Evolutionary conservation across 2,329 filamentous ascomycete genomes (phyloP), one percentile per base, ranked within the genome.

Genomic region (Paracoccidioides brasiliensis): DNA sequence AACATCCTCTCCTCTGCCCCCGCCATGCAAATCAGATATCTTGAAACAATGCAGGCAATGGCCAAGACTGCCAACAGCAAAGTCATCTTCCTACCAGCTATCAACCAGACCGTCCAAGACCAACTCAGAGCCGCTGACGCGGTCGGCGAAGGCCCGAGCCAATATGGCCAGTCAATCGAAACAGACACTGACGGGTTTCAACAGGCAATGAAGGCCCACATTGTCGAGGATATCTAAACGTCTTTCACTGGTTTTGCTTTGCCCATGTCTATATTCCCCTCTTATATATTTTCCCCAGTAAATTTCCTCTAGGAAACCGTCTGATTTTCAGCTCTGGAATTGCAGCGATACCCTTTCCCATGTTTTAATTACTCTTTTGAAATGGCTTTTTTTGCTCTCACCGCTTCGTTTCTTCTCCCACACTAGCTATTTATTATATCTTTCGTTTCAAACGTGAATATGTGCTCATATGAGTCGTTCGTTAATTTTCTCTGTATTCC

Each of bases 21-120:
- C 2, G 93, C 93, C 63, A 98, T 98, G 93, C 90, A 96, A 75
- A 95, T 95, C 75, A 80, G 90, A 62, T 97, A 97, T 72, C 85
- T 98, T 62, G 93, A 98, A 75, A 90, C 93, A 3, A 97, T 97
- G 91, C 93, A 97, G 71, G 82, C 88, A 44, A 98, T 98, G 91
- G 93, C 93, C 64, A 97, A 96, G 80, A 82, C 82, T 0, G 88
- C 90, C 50, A 94, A 90, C 73, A 81, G 78, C 72, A 94, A 94
- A 75, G 86, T 93, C 65, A 90, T 91, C 64, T 91, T 93, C 78
- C 68, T 93, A 62, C 86, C 86, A 1, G 82, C 78, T 7, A 71
- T 76, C 43, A 80, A 80, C 70, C 80, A 86, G 72, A 82, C 80
- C 14, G 64, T 74, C 66, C 76, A 76, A 61, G 69, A 72, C 55